Evolutionary conservation across 768 basidiomycete genomes (phyloP).

Genomic region (Mycena kentingensis): DNA sequence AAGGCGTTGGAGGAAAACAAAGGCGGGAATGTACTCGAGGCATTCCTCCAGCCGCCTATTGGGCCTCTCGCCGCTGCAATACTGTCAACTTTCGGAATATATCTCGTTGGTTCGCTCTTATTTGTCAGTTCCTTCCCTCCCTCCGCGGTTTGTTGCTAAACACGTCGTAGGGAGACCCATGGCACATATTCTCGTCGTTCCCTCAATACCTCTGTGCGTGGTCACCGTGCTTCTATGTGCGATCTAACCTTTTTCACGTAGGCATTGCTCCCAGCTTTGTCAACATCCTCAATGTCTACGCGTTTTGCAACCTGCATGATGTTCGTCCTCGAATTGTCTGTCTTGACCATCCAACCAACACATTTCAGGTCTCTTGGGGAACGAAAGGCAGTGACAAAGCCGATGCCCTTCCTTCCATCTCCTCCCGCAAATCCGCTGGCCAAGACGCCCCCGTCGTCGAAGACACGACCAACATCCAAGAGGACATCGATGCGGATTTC

Average conservation of each 20-base stretch:
- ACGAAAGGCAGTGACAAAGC: slow-evolving; percentile 95
- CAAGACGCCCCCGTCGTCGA: slow-evolving; percentile 74
- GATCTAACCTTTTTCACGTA: background rate
- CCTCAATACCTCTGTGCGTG: slow-evolving; percentile 73
- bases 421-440: slow-evolving; percentile 52
- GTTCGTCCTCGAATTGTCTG: too few species aligned
- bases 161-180: slow-evolving; percentile 76
- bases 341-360: too few species aligned
- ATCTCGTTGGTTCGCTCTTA: slow-evolving; percentile 72
- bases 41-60: slow-evolving; percentile 74
- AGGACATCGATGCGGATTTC: slow-evolving; percentile 82
- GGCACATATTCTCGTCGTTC: slow-evolving; percentile 97
- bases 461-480: slow-evolving; percentile 69
- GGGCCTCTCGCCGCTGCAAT: slow-evolving; percentile 85
- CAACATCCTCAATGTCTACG: slow-evolving; percentile 94
- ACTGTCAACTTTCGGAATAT: slow-evolving; percentile 85
- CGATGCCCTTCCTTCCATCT: slow-evolving; percentile 76
- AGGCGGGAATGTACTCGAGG: slow-evolving; percentile 46
- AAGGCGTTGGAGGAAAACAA: slow-evolving; percentile 49
- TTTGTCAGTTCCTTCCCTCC: slow-evolving; percentile 5
- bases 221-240: background rate
- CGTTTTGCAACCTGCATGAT: slow-evolving; percentile 96
- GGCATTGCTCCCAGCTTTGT: slow-evolving; percentile 86
- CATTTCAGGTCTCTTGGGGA: slow-evolving; percentile 95
- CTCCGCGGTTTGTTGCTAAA: background rate